Evolutionary conservation across 192 early-diverging fungal genomes (phyloP), one percentile per base, ranked within the genome.

Genomic region (Oehlia diaphana): DNA sequence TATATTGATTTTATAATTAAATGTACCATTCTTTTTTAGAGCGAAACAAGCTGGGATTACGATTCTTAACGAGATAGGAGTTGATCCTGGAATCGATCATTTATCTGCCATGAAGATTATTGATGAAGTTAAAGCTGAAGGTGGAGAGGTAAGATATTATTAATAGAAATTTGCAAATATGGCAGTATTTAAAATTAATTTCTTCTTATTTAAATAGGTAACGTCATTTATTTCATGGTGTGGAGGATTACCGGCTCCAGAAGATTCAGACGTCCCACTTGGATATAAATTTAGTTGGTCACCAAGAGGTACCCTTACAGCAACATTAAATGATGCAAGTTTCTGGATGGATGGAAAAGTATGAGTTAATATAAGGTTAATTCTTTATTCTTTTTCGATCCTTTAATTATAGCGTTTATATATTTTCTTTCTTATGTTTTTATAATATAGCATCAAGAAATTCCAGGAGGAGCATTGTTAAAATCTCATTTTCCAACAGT

Each of bases 71-170:
- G 98, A 99, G 86, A 96, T 99, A 74, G 98, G 98, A 12, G 87
- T 99, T 70, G 98, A 99, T 86, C 98, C 98, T 6, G 98, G 95
- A 79, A 98, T 99, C 79, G 98, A 99, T 82, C 98, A 99, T 82
- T 89, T 97, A 87, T 95, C 94, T 66, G 96, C 97, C 21, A 96
- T 98, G 92, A 96, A 96, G 82, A 92, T 95, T 72, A 96, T 99
- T 76, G 93, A 98, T 69, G 91, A 94, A 67, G 95, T 94, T 42
- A 92, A 95, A 67, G 81, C 83, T 4, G 84, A 88, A 35, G 95
- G 95, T 21, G 92, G 92, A 26, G 87, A 85, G 39, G 85, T 83
- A 26, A 82, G 79, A 4, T 21, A 58, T 58, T 6, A 58, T 0
- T 6, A 58, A 58, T 7, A 58, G 3, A 50, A 50, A 53, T 35